Conservation (phyloP, 179 eudicot species). For the Silene noctiflora region DNA sequence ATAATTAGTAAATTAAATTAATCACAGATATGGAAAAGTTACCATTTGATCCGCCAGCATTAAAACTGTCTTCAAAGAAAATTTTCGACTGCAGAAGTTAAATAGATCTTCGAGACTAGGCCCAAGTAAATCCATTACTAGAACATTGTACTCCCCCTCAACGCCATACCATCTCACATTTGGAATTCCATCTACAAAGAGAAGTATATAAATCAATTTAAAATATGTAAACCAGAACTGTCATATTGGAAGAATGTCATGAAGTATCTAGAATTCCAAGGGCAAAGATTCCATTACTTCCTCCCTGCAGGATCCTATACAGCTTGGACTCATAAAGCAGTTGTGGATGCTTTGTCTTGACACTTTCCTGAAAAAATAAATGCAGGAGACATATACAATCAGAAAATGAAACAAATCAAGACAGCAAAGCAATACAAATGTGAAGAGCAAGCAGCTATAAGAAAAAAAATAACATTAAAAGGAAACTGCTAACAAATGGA, state of each 20-base stretch:
- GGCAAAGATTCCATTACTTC: conserved; percentile 55
- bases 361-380: conserved; percentile 58
- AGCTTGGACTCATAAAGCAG: conserved; percentile 80
- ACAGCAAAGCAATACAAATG: neutral
- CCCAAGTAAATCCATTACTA: conserved; percentile 93
- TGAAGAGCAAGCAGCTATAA: neutral
- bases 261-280: conserved; percentile 2
- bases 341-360: conserved; percentile 90
- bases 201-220: neutral
- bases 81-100: conserved; percentile 85
- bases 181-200: conserved; percentile 81
- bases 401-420: conserved; percentile 2
- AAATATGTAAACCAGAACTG: neutral
- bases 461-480: neutral
- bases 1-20: conserved; percentile 2
- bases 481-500: conserved; percentile 1
- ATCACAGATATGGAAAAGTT: conserved; percentile 9
- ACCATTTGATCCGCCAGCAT: conserved; percentile 99
- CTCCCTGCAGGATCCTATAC: conserved; percentile 86
- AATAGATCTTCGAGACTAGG: conserved; percentile 98
- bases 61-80: conserved; percentile 84
- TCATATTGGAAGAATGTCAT: neutral
- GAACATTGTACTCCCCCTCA: conserved; percentile 90
- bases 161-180: conserved; percentile 89
- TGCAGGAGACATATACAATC: neutral